Evolutionary conservation across 1,139 yeast genomes (phyloP).

Genomic region (Hansenula sp.): DNA sequence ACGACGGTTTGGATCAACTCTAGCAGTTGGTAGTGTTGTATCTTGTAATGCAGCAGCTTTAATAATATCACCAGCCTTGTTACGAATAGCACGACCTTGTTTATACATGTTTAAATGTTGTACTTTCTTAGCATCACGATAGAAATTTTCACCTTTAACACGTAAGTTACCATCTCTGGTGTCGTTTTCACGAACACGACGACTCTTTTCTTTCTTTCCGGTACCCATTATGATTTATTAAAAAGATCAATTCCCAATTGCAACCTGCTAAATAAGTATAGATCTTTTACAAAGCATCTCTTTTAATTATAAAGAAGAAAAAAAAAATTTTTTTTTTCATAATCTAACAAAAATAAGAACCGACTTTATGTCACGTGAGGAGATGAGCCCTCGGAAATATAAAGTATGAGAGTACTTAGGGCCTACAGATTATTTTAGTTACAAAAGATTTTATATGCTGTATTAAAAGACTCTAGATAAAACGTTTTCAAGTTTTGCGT

Average conservation of each 20-base stretch:
- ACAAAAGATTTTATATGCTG: not conserved
- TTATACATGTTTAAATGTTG: constrained; percentile 90
- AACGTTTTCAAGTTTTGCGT: constrained; percentile 12
- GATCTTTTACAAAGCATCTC: not conserved
- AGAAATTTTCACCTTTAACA: constrained; percentile 95
- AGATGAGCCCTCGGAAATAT: constrained; percentile 2
- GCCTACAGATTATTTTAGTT: not conserved
- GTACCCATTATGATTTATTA: constrained; percentile 62
- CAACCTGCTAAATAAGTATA: not conserved
- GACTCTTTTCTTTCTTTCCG: constrained; percentile 82
- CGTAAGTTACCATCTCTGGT: constrained; percentile 86
- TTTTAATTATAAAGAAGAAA: not conserved
- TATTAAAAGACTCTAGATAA: constrained; percentile 17
- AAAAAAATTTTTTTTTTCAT: constrained; percentile 2
- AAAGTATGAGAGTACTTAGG: not conserved
- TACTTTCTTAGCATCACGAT: constrained; percentile 90
- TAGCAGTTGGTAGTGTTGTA: constrained; percentile 82
- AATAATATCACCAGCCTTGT: constrained; percentile 82
- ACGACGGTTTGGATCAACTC: constrained; percentile 93
- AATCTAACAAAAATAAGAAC: not conserved
- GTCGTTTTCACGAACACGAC: constrained; percentile 80
- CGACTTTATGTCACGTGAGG: not conserved
- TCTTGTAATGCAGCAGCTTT: constrained; percentile 88
- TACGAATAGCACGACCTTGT: constrained; percentile 81
- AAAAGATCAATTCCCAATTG: not conserved